Evolutionary conservation across 768 basidiomycete species (phyloP), one percentile per base, ranked within the genome.

Genomic region (Cyclocybe cylindracea): DNA sequence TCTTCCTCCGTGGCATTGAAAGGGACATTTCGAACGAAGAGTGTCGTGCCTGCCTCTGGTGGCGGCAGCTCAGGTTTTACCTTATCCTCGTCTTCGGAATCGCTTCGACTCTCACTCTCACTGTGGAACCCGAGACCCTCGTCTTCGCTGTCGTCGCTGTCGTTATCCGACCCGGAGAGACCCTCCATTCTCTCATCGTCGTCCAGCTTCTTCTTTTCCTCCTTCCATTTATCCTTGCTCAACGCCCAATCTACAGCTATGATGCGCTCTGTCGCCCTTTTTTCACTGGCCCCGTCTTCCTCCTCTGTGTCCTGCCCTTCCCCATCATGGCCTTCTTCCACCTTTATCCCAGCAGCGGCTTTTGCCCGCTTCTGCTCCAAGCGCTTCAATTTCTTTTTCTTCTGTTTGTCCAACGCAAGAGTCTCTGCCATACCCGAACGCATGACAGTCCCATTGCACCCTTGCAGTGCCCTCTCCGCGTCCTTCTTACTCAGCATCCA

Each of bases 241-340:
- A 98, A 68, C 3, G 94, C 96, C 92, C 94, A 98, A 72, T 98
- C 95, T 24, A 98, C 96, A 6, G 94, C 93, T 36, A 96, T 90
- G 11, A 84, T 72, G 46, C 94, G 76, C 62, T 81, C 83, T 2
- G 67, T 71, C 0, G 70, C 66, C 38, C 62, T 66, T 58, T 70
- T 72, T 53, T 69, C 66, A 14, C 66, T 64, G 39, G 59, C 58
- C 53, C 69, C 61, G 36, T 69, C 66, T 44, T 73, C 73, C 10
- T 63, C 72, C 14, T 69, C 68, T 46, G 68, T 66, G 44, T 68
- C 64, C 34, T 69, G 66, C 53, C 75, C 71, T 14, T 68, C 69
- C 14, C 54, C 58, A 13, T 65, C 56, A 70, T 71, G 18, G 63
- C 48, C 72, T 44, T 64, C 68, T 1, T 55, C 62, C 57, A 59